Evolutionary conservation across 2,329 filamentous ascomycete species (phyloP).

Genomic region (Fusarium staphyleae): DNA sequence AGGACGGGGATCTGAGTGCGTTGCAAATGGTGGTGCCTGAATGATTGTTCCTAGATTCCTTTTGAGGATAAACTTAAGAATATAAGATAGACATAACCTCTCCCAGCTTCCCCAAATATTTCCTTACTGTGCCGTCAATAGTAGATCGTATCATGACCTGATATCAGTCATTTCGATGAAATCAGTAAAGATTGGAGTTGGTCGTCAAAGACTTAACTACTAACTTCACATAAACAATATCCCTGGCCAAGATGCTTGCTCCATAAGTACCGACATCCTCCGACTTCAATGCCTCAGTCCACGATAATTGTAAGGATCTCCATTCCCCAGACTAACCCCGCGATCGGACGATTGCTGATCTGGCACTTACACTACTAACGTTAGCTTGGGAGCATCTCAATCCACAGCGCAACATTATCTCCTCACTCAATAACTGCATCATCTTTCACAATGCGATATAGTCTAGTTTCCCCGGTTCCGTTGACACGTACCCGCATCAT

Average conservation of each 20-base stretch:
- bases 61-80: too few species aligned
- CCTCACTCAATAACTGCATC: not conserved
- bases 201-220: too few species aligned
- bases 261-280: conserved; percentile 15
- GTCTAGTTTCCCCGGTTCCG: conserved; percentile 13
- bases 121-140: not conserved
- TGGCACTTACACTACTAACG: not conserved
- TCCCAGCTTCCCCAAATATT: not conserved
- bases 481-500: conserved; percentile 7
- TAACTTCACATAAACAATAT: too few species aligned
- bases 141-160: conserved; percentile 5
- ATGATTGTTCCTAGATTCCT: too few species aligned
- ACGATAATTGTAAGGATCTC: not conserved
- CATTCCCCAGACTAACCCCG: not conserved
- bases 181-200: not conserved
- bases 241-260: conserved; percentile 6
- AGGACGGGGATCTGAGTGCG: too few species aligned
- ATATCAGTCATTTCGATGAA: conserved; percentile 1
- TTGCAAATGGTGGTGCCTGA: too few species aligned
- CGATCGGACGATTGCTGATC: not conserved
- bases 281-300: conserved; percentile 16
- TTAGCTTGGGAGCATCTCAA: not conserved
- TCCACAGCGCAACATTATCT: not conserved
- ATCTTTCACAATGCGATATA: conserved; percentile 19
- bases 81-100: too few species aligned